Evolutionary conservation across 1,284 basidiomycete species (phyloP).

Genomic region (Cryptococcus sp.): DNA sequence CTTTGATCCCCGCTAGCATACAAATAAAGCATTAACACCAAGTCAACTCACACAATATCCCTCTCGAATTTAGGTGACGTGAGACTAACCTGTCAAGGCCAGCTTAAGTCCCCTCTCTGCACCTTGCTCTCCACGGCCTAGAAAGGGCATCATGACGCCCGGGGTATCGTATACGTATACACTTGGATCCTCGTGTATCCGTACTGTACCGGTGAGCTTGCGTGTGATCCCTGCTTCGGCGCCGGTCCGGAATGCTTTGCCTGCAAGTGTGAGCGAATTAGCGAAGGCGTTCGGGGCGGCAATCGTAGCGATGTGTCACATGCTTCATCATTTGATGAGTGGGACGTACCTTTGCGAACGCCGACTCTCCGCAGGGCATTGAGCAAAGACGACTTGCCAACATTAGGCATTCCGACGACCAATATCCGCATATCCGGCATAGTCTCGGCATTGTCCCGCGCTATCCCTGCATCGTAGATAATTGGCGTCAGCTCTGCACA

Average conservation of each 20-base stretch:
- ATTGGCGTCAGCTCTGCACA: background rate
- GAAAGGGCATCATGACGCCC: slow-evolving; percentile 94
- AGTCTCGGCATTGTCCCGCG: slow-evolving; percentile 63
- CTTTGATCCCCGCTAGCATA: slow-evolving; percentile 83
- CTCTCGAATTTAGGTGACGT: background rate
- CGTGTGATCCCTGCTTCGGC: slow-evolving; percentile 86
- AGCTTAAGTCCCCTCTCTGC: slow-evolving; percentile 91
- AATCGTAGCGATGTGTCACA: background rate
- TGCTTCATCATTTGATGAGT: background rate
- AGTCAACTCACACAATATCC: slow-evolving; percentile 1
- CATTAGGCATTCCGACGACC: slow-evolving; percentile 97
- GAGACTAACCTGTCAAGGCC: slow-evolving; percentile 77
- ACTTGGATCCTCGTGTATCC: slow-evolving; percentile 72
- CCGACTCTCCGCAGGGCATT: slow-evolving; percentile 90
- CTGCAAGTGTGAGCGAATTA: slow-evolving; percentile 49
- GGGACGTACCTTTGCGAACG: slow-evolving; percentile 72
- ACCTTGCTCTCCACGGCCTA: slow-evolving; percentile 80
- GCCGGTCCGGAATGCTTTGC: slow-evolving; percentile 84
- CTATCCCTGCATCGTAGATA: slow-evolving; percentile 62
- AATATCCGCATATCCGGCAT: slow-evolving; percentile 78
- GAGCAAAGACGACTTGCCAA: slow-evolving; percentile 92
- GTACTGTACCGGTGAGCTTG: slow-evolving; percentile 76
- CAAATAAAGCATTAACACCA: background rate
- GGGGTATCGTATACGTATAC: slow-evolving; percentile 96
- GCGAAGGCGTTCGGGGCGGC: background rate